Conservation (phyloP, 2,329 filamentous ascomycete genomes). For the Fusarium protoensiforme region DNA sequence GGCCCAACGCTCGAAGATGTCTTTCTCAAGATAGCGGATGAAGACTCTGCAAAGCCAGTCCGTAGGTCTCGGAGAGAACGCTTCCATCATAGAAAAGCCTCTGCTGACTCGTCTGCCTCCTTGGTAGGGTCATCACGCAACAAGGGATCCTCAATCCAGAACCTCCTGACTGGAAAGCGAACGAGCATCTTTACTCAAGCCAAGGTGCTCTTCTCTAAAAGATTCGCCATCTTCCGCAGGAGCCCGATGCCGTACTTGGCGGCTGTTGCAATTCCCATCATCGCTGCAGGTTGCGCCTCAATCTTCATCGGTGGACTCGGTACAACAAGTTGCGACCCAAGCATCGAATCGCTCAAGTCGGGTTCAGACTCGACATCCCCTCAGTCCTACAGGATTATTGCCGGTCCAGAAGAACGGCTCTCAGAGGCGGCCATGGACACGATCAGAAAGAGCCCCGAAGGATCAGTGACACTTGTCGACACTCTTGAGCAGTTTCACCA, state of each 20-base stretch:
- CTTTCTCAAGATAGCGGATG: conserved; percentile 15
- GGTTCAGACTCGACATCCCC: neutral
- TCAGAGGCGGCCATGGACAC: neutral
- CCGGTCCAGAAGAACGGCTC: neutral
- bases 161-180: neutral
- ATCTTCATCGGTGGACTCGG: neutral
- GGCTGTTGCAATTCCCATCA: neutral
- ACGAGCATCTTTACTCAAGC: neutral
- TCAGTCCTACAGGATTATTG: neutral
- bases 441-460: neutral
- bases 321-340: neutral
- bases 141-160: neutral
- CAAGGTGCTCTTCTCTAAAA: neutral
- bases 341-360: neutral
- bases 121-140: neutral
- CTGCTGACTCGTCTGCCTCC: neutral
- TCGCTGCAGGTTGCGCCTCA: neutral
- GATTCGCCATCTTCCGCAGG: neutral
- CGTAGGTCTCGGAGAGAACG: neutral
- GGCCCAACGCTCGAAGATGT: conserved; percentile 22
- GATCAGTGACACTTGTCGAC: neutral
- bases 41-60: neutral
- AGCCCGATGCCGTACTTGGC: neutral
- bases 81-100: neutral
- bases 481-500: neutral